Percentiles rank a stretch among this genome's conserved stretches.
phyloP scores from a whole-genome alignment of 805 yeast species.

The Nakazawaea holstii region DNA sequence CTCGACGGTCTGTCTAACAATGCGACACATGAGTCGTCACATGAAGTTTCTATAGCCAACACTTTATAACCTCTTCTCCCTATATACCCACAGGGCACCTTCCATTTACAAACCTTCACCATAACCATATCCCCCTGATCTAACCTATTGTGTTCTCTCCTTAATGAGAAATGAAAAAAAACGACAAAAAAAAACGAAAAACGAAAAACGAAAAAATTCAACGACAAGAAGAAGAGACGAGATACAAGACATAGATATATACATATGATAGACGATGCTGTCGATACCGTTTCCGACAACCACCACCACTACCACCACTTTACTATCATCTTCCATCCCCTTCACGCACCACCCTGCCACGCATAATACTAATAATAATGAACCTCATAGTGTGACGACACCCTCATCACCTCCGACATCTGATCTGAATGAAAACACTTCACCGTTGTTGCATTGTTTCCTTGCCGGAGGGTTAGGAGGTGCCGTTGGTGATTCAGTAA shows the following conservation, averaged over 20 bases:
- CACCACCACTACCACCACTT: constrained; percentile 8
- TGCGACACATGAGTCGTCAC: constrained; percentile 93
- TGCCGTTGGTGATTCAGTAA: constrained; percentile 80
- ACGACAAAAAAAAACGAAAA: not conserved
- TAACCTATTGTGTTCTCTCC: not conserved
- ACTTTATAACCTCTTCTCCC: constrained; percentile 46
- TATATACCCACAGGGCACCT: not conserved
- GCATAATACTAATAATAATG: constrained; percentile 4
- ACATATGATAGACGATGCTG: not conserved
- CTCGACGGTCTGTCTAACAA: constrained; percentile 46
- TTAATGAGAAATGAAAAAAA: too few species aligned
- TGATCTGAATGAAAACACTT: constrained; percentile 12
- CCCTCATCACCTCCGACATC: constrained; percentile 6
- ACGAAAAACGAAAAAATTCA: not conserved
- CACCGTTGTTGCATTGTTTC: constrained; percentile 56
- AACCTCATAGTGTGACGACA: constrained; percentile 3
- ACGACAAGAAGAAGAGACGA: not conserved
- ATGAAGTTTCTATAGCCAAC: constrained; percentile 85
- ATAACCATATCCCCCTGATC: not conserved
- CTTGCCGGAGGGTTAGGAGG: constrained; percentile 96
- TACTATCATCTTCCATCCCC: constrained; percentile 7
- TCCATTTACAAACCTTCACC: not conserved
- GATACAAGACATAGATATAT: too few species aligned
- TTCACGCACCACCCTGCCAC: constrained; percentile 3
- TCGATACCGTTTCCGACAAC: constrained; percentile 15